Percentiles rank a stretch among this genome's conserved stretches.
Evolutionary conservation across 2,329 filamentous ascomycete species (phyloP).

Genomic region (Herpomyces periplanetae): DNA sequence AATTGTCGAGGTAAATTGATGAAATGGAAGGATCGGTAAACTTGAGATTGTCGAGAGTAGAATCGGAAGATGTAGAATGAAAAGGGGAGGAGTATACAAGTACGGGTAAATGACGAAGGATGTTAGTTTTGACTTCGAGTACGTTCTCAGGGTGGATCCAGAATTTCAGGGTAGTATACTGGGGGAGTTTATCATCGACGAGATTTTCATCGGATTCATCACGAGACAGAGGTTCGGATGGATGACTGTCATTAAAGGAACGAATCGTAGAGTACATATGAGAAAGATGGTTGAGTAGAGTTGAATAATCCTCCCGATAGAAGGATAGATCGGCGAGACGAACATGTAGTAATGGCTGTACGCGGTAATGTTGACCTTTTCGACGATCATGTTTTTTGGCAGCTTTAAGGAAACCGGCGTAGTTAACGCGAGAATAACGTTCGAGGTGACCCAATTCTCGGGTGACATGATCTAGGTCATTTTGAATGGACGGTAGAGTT

Average conservation of each 20-base stretch:
- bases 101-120: constrained; percentile 55
- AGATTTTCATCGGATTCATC: no score
- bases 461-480: constrained; percentile 50
- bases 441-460: constrained; percentile 73
- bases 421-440: constrained; percentile 82
- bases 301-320: constrained; percentile 76
- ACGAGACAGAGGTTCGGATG: no score
- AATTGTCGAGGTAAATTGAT: constrained; percentile 77
- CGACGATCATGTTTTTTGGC: constrained; percentile 96
- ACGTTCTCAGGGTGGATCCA: constrained; percentile 91
- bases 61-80: no score
- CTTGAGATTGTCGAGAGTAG: constrained; percentile 38
- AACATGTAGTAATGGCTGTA: constrained; percentile 65
- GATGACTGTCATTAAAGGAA: no score
- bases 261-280: constrained; percentile 89
- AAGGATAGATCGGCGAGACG: constrained; percentile 58
- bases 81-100: constrained; percentile 72
- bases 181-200: no score
- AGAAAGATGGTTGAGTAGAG: constrained; percentile 50
- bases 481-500: constrained; percentile 26
- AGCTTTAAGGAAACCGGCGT: constrained; percentile 87
- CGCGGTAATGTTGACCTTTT: constrained; percentile 44
- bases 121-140: constrained; percentile 80
- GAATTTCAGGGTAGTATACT: constrained; percentile 13
- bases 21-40: constrained; percentile 58